A percentile compares a stretch with the other conserved stretches of the same genome.
These are phyloP conservation scores for Exobasidium rhododendri DNA, from an alignment of 1,284 basidiomycete species.

Conservation along the genomic window DNA sequence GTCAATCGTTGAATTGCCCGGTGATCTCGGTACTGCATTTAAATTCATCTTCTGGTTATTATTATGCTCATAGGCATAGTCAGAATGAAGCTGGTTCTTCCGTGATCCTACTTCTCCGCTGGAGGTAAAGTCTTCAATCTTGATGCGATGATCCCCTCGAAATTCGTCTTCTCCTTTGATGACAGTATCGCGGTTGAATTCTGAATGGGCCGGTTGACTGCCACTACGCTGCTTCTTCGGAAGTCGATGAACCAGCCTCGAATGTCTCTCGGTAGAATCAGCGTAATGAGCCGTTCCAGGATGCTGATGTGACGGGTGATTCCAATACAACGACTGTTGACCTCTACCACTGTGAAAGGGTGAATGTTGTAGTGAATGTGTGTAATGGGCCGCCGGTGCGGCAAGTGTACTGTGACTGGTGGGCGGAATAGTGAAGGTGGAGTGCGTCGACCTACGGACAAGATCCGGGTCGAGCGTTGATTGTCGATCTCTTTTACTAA, in stretches of 20 bases:
- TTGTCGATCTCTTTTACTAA: no score
- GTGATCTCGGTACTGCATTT: background rate
- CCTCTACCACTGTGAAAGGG: background rate
- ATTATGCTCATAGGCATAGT: background rate
- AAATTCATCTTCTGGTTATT: background rate
- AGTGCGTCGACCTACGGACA: background rate
- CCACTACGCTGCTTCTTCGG: background rate
- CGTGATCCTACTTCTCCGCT: no score
- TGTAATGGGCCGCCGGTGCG: background rate
- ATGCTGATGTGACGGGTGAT: background rate
- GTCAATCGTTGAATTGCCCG: background rate
- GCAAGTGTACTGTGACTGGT: background rate
- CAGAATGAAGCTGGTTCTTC: no score
- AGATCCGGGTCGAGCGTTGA: no score
- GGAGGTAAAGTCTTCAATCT: background rate
- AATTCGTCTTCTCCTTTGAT: background rate
- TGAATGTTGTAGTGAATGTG: background rate
- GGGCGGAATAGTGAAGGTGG: background rate
- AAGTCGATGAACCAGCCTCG: background rate
- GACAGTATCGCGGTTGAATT: background rate
- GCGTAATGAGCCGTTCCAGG: background rate
- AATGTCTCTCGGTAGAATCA: background rate
- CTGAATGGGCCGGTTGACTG: background rate
- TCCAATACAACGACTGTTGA: background rate
- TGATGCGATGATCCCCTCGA: background rate